A percentile compares a stretch with the other conserved stretches of the same genome.
These are phyloP conservation scores for Claviceps digitariae DNA, from an alignment of 2,329 filamentous ascomycete species.

Conservation along the genomic window DNA sequence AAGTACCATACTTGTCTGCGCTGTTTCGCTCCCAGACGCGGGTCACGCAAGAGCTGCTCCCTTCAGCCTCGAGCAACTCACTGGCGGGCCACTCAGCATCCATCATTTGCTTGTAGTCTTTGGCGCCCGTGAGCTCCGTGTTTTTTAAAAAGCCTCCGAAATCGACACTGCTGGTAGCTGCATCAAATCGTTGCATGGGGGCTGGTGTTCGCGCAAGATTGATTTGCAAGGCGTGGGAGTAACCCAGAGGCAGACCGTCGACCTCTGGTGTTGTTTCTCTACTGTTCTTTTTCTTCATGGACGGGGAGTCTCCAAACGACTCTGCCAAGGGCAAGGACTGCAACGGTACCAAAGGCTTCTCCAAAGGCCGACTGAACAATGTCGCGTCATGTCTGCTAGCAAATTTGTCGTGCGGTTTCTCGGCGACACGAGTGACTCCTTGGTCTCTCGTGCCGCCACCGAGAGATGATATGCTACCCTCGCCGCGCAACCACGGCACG, in stretches of 20 bases:
- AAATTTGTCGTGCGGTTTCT: not conserved
- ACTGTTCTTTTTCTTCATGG: not conserved
- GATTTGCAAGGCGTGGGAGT: slow-evolving; percentile 1
- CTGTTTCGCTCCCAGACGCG: not conserved
- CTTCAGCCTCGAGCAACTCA: not conserved
- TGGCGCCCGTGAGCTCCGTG: not conserved
- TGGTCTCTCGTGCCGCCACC: not conserved
- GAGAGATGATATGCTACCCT: not conserved
- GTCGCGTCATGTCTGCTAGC: not conserved
- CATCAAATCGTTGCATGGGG: not conserved
- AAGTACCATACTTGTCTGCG: not conserved
- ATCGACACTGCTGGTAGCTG: not conserved
- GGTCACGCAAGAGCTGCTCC: not conserved
- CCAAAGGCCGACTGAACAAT: not conserved
- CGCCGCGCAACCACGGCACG: not conserved
- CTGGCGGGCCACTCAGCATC: not conserved
- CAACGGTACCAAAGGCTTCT: not conserved
- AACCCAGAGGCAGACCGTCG: not conserved
- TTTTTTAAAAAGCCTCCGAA: not conserved
- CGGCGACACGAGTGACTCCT: not conserved
- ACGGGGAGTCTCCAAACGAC: not conserved
- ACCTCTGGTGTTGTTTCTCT: not conserved
- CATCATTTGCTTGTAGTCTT: not conserved
- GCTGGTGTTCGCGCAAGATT: slow-evolving; percentile 4
- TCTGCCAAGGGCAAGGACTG: not conserved